These are phyloP conservation scores for Aegilops speltoides DNA, from an alignment of 176 grass and related monocot species.

Conservation along the genomic window DNA sequence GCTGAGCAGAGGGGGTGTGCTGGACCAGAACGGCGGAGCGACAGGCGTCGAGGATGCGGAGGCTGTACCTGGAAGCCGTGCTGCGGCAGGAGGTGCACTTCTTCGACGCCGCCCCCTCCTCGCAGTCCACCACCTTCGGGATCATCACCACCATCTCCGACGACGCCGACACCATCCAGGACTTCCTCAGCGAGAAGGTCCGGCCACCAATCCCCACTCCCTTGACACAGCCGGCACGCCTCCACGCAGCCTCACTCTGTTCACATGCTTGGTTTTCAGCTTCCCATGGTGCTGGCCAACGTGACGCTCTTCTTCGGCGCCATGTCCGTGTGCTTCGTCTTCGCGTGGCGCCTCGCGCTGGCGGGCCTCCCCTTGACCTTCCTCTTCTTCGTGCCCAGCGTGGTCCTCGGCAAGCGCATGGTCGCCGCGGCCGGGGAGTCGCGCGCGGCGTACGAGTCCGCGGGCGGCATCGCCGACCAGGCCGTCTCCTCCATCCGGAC, in stretches of 20 bases:
- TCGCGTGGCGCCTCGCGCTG: conserved; percentile 56
- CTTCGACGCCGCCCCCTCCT: conserved; percentile 44
- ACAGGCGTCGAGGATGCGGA: conserved; percentile 50
- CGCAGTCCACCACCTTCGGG: conserved; percentile 39
- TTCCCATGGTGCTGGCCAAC: conserved; percentile 51
- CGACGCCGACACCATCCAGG: conserved; percentile 60
- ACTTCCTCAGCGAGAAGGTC: conserved; percentile 65
- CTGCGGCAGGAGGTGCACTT: conserved; percentile 53
- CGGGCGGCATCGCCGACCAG: conserved; percentile 46
- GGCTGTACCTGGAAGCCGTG: conserved; percentile 56
- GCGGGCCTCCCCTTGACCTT: conserved; percentile 49
- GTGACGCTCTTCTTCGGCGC: conserved; percentile 36
- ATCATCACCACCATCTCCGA: conserved; percentile 65
- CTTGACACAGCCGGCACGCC: neutral
- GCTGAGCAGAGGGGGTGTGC: conserved; percentile 38
- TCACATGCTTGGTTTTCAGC: neutral
- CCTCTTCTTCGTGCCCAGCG: conserved; percentile 48
- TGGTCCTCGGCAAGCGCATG: conserved; percentile 48
- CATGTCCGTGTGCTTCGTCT: conserved; percentile 33
- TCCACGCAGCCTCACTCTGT: neutral
- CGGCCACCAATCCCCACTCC: neutral
- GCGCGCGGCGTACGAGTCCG: conserved; percentile 41
- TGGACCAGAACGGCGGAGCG: conserved; percentile 55
- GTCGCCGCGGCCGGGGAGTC: conserved; percentile 22
- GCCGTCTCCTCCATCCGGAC: conserved; percentile 57